phyloP scores from a whole-genome alignment of 2,329 filamentous ascomycete genomes.

The Trichoderma koningiopsis region DNA sequence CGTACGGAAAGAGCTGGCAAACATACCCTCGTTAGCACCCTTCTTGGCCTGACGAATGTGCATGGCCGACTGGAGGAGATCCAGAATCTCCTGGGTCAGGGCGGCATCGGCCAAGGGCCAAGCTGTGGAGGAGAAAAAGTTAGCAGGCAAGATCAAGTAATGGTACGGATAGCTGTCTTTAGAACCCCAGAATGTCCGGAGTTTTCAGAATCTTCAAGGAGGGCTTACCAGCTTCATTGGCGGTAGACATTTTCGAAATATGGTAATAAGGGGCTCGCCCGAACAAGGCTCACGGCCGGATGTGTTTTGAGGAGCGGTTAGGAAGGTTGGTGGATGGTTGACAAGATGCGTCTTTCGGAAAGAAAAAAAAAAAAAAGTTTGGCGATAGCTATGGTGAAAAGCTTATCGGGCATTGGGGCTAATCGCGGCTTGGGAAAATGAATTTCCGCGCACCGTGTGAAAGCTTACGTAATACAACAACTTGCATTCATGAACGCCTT shows the following conservation, averaged over 20 bases:
- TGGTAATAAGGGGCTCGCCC: slow-evolving; percentile 37
- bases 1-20: neutral
- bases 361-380: slow-evolving; percentile 23
- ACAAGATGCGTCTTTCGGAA: slow-evolving; percentile 6
- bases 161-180: neutral
- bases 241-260: slow-evolving; percentile 14
- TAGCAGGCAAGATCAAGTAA: slow-evolving; percentile 26
- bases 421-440: neutral
- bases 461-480: neutral
- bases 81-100: slow-evolving; percentile 79
- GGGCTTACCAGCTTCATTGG: slow-evolving; percentile 23
- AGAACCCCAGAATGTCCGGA: no score
- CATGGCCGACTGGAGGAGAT: slow-evolving; percentile 75
- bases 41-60: slow-evolving; percentile 76
- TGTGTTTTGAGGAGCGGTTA: slow-evolving; percentile 5
- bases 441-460: neutral
- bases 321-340: slow-evolving; percentile 27
- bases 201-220: neutral
- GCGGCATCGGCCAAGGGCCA: slow-evolving; percentile 74
- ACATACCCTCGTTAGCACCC: slow-evolving; percentile 73
- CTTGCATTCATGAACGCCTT: no score
- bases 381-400: slow-evolving; percentile 12
- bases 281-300: slow-evolving; percentile 60
- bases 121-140: slow-evolving; percentile 44
- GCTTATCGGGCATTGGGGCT: slow-evolving; percentile 11